Evolutionary conservation across 805 yeast species (phyloP), one percentile per base, ranked within the genome.

Genomic region (Ogataea trehalophila): DNA sequence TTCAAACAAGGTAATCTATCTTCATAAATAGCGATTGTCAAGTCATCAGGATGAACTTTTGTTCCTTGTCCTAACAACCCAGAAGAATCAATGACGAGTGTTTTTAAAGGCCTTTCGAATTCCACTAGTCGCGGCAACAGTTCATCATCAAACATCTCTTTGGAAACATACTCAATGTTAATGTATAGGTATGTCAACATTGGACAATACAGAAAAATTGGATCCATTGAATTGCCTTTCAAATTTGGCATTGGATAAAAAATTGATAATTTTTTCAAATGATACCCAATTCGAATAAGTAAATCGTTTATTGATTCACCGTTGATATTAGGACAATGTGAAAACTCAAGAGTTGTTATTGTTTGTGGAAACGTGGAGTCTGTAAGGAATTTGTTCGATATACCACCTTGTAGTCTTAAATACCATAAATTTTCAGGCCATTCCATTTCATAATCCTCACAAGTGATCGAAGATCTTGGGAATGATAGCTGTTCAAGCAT

Each of bases 191-290:
- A 72, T 7, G 63, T 55, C 45, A 94, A 69, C 48, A 83, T 77
- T 4, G 97, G 95, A 63, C 98, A 92, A 59, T 81, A 81, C 15
- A 75, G 66, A 56, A 92, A 83, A 1, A 87, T 75, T 43, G 75
- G 70, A 65, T 94, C 97, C 56, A 91, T 69, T 0, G 95, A 81
- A 51, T 79, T 77, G 9, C 77, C 80, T 33, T 76, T 72, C 33
- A 92, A 68, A 2, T 83, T 80, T 0, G 96, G 97, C 91, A 92
- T 81, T 2, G 99, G 99, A 59, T 87, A 94, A 51, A 80, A 82
- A 22, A 91, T 80, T 40, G 82, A 76, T 22, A 92, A 69, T 23
- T 78, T 73, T 34, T 71, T 77, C 45, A 92, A 67, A 50, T 81
- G 77, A 26, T 71, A 74, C 0, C 98, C 98, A 41, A 85, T 74